Base-by-base conservation (phyloP, 1,139 yeast genomes). In the Suhomyces anneliseae region DNA sequence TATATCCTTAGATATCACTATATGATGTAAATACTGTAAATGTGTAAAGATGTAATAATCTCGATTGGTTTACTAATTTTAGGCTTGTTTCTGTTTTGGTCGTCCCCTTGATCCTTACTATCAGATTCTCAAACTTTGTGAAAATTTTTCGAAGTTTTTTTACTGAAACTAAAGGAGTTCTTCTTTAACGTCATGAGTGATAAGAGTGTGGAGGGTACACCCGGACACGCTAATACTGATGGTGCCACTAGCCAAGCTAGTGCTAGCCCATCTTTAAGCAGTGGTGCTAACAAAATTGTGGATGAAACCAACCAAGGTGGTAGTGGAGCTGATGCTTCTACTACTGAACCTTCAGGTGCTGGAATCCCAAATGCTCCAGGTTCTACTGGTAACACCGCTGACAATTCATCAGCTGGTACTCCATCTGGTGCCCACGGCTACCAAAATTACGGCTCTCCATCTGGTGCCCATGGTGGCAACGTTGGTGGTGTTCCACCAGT, bases 341-440 rank as follows among this genome's bases (percentile, higher is more conserved):
- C 24, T 6, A 19, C 50, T 19, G 24, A 41, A 49, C 34, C 26
- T 9, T 15, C 43, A 19, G 27, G 38, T 14, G 11, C 34, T 7
- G 38, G 26, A 10, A 19, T 31, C 31, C 36, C 39, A 19, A 29
- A 29, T 7, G 7, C 24, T 29, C 24, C 43, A 4, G 37, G 33
- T 43, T 49, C 50, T 40, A 47, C 53, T 35, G 26, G 39, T 40
- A 47, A 12, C 38, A 51, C 46, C 50, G 42, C 53, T 45, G 57
- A 52, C 40, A 51, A 43, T 39, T 34, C 50, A 24, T 45, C 50
- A 24, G 41, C 39, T 9, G 36, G 42, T 39, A 47, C 43, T 35
- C 40, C 47, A 27, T 19, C 52, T 32, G 53, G 47, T 26, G 47
- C 34, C 29, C 37, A 34, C 9, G 38, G 27, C 27, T 38, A 42